phyloP scores from a whole-genome alignment of 306 rosid species.

The Quercus variabilis region DNA sequence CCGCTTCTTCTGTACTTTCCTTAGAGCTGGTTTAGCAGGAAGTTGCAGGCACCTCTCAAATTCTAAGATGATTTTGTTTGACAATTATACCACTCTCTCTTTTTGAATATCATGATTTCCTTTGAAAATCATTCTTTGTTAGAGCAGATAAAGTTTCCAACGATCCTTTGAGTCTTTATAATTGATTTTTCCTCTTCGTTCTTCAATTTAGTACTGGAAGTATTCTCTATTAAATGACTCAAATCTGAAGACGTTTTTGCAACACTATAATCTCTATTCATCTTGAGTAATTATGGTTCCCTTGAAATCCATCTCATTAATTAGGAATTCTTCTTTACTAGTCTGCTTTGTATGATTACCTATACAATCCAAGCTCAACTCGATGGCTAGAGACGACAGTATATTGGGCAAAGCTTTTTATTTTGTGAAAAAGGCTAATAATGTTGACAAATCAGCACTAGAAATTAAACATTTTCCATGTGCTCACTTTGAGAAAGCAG shows the following conservation, averaged over 20 bases:
- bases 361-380: conserved; percentile 45
- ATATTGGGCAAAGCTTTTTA: too few species aligned
- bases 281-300: conserved; percentile 58
- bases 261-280: conserved; percentile 72
- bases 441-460: background rate
- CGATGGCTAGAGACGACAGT: background rate
- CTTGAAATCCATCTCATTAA: conserved; percentile 54
- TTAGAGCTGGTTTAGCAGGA: conserved; percentile 26
- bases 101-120: conserved; percentile 27
- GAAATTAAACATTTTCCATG: background rate
- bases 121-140: conserved; percentile 4
- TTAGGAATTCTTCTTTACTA: conserved; percentile 16
- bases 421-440: too few species aligned
- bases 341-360: conserved; percentile 28
- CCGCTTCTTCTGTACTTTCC: conserved; percentile 21
- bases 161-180: too few species aligned
- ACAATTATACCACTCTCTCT: conserved; percentile 25
- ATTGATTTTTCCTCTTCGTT: conserved; percentile 4
- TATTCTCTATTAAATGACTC: conserved; percentile 15
- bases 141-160: too few species aligned
- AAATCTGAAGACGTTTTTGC: conserved; percentile 49
- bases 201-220: conserved; percentile 25
- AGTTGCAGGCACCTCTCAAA: conserved; percentile 45
- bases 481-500: too few species aligned
- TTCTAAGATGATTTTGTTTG: conserved; percentile 16